phyloP scores from a whole-genome alignment of 768 basidiomycete genomes.

The Lyophyllum atratum region DNA sequence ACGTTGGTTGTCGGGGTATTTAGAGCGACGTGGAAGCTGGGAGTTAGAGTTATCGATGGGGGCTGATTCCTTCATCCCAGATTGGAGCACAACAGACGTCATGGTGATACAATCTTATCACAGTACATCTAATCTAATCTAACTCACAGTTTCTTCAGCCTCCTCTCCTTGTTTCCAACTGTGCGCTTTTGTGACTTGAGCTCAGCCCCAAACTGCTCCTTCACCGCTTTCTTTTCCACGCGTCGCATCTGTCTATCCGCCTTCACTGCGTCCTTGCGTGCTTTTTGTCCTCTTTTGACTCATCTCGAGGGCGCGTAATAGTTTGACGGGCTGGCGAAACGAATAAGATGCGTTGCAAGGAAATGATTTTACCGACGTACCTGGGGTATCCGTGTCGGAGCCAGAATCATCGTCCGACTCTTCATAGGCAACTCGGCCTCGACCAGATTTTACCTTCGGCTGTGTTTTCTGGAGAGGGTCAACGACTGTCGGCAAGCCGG shows the following conservation, averaged over 20 bases:
- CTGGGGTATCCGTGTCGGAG: slow-evolving; percentile 24
- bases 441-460: slow-evolving; percentile 16
- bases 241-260: slow-evolving; percentile 64
- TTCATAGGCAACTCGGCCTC: slow-evolving; percentile 8
- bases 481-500: slow-evolving; percentile 67
- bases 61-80: too few relatives aligned
- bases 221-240: slow-evolving; percentile 64
- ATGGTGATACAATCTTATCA: slow-evolving; percentile 19
- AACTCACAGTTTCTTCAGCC: slow-evolving; percentile 46
- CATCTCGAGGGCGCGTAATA: slow-evolving; percentile 69
- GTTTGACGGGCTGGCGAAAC: slow-evolving; percentile 35
- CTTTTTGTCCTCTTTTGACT: slow-evolving; percentile 73
- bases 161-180: slow-evolving; percentile 45
- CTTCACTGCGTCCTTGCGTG: slow-evolving; percentile 71
- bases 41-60: slow-evolving; percentile 10
- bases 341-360: neutral
- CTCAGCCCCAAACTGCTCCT: slow-evolving; percentile 65
- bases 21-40: neutral
- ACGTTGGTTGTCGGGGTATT: slow-evolving; percentile 8
- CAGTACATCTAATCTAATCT: slow-evolving; percentile 13
- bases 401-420: slow-evolving; percentile 28
- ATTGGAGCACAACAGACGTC: neutral
- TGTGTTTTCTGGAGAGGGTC: slow-evolving; percentile 21
- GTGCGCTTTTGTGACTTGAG: slow-evolving; percentile 60
- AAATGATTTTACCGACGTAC: slow-evolving; percentile 16